Conservation (phyloP, 768 basidiomycete species). For the Russula emetica region DNA sequence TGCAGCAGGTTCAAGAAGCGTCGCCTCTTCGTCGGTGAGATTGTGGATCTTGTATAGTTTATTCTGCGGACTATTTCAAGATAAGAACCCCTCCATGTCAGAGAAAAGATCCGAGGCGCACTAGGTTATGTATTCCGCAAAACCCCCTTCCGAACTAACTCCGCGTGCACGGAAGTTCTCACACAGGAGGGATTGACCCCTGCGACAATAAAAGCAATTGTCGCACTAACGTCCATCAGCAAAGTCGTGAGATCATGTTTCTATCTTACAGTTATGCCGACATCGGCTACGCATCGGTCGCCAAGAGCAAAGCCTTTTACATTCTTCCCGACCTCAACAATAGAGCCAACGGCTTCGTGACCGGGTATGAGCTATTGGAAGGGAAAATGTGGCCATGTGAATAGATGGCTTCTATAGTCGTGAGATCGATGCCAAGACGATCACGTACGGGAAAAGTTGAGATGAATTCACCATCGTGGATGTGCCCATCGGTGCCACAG, state of each 20-base stretch:
- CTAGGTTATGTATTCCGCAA: slow-evolving; percentile 87
- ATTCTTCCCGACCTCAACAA: slow-evolving; percentile 73
- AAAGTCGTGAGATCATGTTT: neutral
- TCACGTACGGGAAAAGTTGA: slow-evolving; percentile 59
- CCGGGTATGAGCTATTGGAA: slow-evolving; percentile 58
- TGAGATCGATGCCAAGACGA: neutral
- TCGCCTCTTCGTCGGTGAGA: slow-evolving; percentile 81
- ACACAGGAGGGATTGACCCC: slow-evolving; percentile 77
- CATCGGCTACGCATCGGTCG: slow-evolving; percentile 83
- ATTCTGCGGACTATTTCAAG: slow-evolving; percentile 49
- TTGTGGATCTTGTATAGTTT: slow-evolving; percentile 88
- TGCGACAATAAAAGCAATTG: slow-evolving; percentile 81
- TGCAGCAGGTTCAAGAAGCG: slow-evolving; percentile 83
- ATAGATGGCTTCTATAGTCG: neutral
- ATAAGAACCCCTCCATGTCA: neutral
- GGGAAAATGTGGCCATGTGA: neutral
- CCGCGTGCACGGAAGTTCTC: slow-evolving; percentile 81
- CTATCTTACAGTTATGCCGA: slow-evolving; percentile 57
- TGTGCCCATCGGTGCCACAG: slow-evolving; percentile 66
- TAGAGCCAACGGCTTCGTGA: slow-evolving; percentile 68
- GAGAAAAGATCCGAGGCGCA: slow-evolving; percentile 38
- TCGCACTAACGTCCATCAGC: slow-evolving; percentile 52
- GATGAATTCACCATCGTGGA: slow-evolving; percentile 63
- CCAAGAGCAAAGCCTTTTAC: slow-evolving; percentile 73
- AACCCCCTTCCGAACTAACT: slow-evolving; percentile 78